Evolutionary conservation across 1,284 basidiomycete species (phyloP).

Genomic region (Apiotrichum sp.): DNA sequence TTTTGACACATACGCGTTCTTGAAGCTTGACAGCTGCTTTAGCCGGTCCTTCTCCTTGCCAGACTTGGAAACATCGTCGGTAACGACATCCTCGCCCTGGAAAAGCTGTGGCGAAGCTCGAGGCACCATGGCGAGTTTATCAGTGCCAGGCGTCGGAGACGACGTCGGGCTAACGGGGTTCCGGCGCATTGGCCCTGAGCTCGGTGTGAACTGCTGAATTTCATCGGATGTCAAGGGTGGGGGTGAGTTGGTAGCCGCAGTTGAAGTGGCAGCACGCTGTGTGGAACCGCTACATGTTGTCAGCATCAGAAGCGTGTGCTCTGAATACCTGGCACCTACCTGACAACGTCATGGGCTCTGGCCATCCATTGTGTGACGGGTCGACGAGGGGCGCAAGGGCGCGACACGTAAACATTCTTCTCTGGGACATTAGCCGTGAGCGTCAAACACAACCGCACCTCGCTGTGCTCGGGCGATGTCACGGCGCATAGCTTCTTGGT

Average conservation of each 20-base stretch:
- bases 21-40: neutral
- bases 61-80: too few species aligned
- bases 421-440: conserved; percentile 14
- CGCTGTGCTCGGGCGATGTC: conserved; percentile 28
- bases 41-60: too few species aligned
- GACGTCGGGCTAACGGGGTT: conserved; percentile 1
- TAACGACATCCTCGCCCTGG: too few species aligned
- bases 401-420: conserved; percentile 11
- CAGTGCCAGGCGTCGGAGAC: conserved; percentile 17
- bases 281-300: neutral
- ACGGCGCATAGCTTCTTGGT: conserved; percentile 20
- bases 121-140: too few species aligned
- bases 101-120: too few species aligned
- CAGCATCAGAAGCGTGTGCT: neutral
- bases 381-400: conserved; percentile 13
- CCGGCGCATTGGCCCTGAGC: conserved; percentile 11
- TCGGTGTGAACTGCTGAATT: conserved; percentile 30
- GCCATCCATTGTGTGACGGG: conserved; percentile 28
- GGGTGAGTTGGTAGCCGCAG: neutral
- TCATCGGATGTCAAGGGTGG: conserved; percentile 21
- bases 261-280: neutral
- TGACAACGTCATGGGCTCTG: conserved; percentile 9
- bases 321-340: too few species aligned
- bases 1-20: neutral
- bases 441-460: conserved; percentile 11